Base-by-base conservation (phyloP, 768 basidiomycete species). In the Rhizopogon rudus region DNA sequence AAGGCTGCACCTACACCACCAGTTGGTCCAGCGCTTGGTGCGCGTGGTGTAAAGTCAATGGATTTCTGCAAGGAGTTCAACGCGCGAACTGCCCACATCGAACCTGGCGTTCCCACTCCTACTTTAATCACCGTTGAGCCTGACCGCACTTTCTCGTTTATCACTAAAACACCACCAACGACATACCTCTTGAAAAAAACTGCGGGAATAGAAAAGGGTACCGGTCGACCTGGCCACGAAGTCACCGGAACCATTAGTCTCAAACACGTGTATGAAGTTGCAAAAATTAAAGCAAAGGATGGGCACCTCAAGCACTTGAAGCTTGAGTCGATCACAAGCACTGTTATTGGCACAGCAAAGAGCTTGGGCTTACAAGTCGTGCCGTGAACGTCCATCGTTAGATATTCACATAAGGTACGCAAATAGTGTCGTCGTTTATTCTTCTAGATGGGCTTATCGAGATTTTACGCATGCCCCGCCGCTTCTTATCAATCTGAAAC, bases 41-140 rank as follows among this genome's bases (percentile, higher is more conserved):
- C 97, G 60, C 86, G 93, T 66, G 97, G 97, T 63, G 95, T 99
- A 62, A 98, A 97, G 74, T 93, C 94, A 28, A 98, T 98, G 90
- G 97, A 99, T 75, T 99, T 99, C 68, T 97, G 94, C 80, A 99
- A 98, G 71, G 94, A 98, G 70, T 99, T 98, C 77, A 99, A 99
- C 67, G 95, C 96, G n/a, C 86, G 87, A 60, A 98, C 96, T 17
- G 87, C 91, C 33, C 87, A 92, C 68, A 80, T 96, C 39, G 81
- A 85, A 58, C 84, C 87, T 16, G 92, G 92, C 37, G 82, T 89
- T 9, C 96, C 97, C 6, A 82, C 83, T 40, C 96, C 97, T 9
- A 97, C 94, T n/a, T 73, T 88, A 58, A 95, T 99, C 66, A 91
- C 84, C 53, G 88, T 99, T 56, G 87, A 92, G 63, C 91, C 96